Conservation (phyloP, 495 filamentous ascomycete species). For the Saxophila tyrrhenica region DNA sequence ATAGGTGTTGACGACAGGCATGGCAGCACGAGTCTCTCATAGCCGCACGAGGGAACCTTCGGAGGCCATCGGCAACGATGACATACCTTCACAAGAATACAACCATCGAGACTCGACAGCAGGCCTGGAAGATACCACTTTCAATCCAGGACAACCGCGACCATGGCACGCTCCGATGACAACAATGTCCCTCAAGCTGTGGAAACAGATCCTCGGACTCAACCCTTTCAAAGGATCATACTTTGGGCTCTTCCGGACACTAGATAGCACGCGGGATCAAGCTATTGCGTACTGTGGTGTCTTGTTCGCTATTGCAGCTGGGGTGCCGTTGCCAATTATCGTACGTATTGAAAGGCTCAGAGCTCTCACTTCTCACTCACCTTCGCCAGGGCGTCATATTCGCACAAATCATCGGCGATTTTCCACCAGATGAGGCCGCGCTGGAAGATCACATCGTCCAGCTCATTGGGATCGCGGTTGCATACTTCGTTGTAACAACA, state of each 20-base stretch:
- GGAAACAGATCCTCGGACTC: constrained; percentile 20
- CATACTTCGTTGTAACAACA: constrained; percentile 33
- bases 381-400: constrained; percentile 29
- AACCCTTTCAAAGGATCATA: constrained; percentile 30
- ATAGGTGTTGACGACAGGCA: background rate
- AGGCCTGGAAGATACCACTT: constrained; percentile 2
- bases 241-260: constrained; percentile 27
- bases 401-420: constrained; percentile 32
- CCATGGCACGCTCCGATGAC: constrained; percentile 2
- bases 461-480: constrained; percentile 28
- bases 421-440: constrained; percentile 31
- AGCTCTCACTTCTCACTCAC: too few species aligned
- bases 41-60: too few species aligned
- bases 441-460: constrained; percentile 24
- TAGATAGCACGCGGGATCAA: constrained; percentile 14
- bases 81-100: background rate
- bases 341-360: too few species aligned
- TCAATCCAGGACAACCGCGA: constrained; percentile 15
- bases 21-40: background rate
- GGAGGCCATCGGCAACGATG: too few species aligned
- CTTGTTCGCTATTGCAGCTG: constrained; percentile 30
- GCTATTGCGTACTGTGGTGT: constrained; percentile 22
- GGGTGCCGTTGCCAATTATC: constrained; percentile 33
- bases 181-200: constrained; percentile 4
- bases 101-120: background rate